phyloP scores from a whole-genome alignment of 805 yeast species.

The Sporopachydermia quercuum region DNA sequence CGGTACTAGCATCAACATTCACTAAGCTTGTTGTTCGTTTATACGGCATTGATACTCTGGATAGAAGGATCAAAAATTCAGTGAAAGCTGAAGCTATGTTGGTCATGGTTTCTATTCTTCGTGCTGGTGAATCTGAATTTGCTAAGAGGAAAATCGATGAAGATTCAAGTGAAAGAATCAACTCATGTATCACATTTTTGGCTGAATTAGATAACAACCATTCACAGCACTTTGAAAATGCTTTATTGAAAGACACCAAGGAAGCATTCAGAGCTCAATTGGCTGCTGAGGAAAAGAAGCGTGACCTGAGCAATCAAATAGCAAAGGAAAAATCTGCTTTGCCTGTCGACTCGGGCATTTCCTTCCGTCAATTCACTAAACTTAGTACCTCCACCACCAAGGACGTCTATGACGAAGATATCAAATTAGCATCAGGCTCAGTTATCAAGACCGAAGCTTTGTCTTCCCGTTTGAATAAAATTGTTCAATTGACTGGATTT shows the following conservation, averaged over 20 bases:
- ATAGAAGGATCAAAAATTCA: constrained; percentile 51
- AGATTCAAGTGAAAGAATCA: constrained; percentile 89
- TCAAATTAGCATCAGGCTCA: constrained; percentile 35
- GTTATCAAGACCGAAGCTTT: constrained; percentile 35
- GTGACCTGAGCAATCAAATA: constrained; percentile 39
- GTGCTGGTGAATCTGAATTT: constrained; percentile 66
- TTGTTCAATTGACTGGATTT: constrained; percentile 92
- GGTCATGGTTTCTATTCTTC: constrained; percentile 77
- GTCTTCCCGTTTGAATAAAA: constrained; percentile 71
- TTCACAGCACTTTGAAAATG: constrained; percentile 32
- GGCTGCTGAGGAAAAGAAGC: constrained; percentile 40
- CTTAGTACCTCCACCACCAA: constrained; percentile 22
- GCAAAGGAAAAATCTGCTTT: constrained; percentile 49
- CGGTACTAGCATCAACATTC: constrained; percentile 76
- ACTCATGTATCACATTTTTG: constrained; percentile 72
- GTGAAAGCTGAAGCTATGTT: constrained; percentile 89
- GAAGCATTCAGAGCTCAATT: constrained; percentile 69
- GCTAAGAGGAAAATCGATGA: constrained; percentile 77
- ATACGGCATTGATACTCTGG: constrained; percentile 36
- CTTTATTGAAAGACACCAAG: constrained; percentile 79
- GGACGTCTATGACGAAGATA: constrained; percentile 43
- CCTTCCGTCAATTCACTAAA: constrained; percentile 63
- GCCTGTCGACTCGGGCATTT: constrained; percentile 64
- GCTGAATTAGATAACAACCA: constrained; percentile 40
- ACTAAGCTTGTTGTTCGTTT: constrained; percentile 77